Evolutionary conservation across 495 filamentous ascomycete genomes (phyloP), one percentile per base, ranked within the genome.

Genomic region (Cercophora samala): DNA sequence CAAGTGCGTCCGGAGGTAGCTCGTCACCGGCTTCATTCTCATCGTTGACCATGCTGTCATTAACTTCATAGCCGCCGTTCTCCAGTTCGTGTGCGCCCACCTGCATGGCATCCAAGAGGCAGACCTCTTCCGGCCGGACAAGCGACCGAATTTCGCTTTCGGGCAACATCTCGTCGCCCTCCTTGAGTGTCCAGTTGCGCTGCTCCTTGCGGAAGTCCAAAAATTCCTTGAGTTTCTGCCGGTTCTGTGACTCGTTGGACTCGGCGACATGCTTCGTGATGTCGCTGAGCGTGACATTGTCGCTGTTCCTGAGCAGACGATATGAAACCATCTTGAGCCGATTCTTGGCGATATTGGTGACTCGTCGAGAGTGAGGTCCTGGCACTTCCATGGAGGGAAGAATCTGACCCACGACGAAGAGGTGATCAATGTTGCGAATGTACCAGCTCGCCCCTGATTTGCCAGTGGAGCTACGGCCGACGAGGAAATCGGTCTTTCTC

Each of bases 181-280:
- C 77, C 8, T 81, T 82, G 55, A 96, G 90, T 29, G 88, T 85
- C 96, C 95, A 98, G 46, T 91, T 88, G 66, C 91, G 91, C 56
- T 85, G 86, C 13, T 91, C 88, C 75, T 93, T 95, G 70, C 92
- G 87, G 71, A 97, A 97, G 13, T 84, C 79, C 63, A 99, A 88
- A 76, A 98, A 98, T 72, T 99, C 95, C 72, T 97, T 95, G 79
- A 99, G 88, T 74, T 98, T 97, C 71, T 94, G 91, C 4, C 95
- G 87, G 69, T 97, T 97, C 70, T 97, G 93, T 72, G 96, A 93
- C 72, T 99, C 95, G 24, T 88, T 91, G 13, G 91, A 93, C 58
- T 93, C 93, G 6, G 90, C 89, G 51, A 98, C 91, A 71, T 99
- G 95, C 52, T 86, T 85, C 3, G 92, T 94, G 54, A 99, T 90